Percentiles rank a stretch among this genome's conserved stretches.
Evolutionary conservation across 805 yeast genomes (phyloP).

Genomic region (Ogataea nitratoaversa): DNA sequence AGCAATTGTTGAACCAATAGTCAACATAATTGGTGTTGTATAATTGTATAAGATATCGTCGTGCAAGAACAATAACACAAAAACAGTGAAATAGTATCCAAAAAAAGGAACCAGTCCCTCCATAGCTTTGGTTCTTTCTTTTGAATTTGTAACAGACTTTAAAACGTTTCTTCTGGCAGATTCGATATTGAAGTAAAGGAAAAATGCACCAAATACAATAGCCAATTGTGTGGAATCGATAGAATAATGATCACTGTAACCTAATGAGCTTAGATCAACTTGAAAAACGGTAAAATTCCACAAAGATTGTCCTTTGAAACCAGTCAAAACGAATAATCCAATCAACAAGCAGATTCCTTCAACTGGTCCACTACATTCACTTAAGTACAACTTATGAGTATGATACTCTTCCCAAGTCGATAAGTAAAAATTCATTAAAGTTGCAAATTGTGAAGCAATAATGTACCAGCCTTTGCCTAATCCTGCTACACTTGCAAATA

Average conservation of each 20-base stretch:
- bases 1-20: slow-evolving; percentile 75
- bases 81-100: slow-evolving; percentile 46
- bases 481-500: slow-evolving; percentile 73
- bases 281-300: slow-evolving; percentile 49
- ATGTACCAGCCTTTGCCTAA: slow-evolving; percentile 65
- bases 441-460: slow-evolving; percentile 63
- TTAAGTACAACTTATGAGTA: slow-evolving; percentile 74
- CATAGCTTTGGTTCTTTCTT: slow-evolving; percentile 34
- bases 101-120: slow-evolving; percentile 67
- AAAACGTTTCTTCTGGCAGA: slow-evolving; percentile 64
- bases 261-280: slow-evolving; percentile 36
- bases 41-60: slow-evolving; percentile 45
- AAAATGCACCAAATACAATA: slow-evolving; percentile 47
- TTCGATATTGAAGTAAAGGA: slow-evolving; percentile 58
- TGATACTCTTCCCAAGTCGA: slow-evolving; percentile 97
- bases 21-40: slow-evolving; percentile 55
- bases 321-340: slow-evolving; percentile 55
- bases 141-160: slow-evolving; percentile 31
- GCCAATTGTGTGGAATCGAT: slow-evolving; percentile 42
- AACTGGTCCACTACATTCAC: slow-evolving; percentile 88
- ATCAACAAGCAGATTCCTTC: slow-evolving; percentile 79
- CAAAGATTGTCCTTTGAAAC: slow-evolving; percentile 59
- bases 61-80: slow-evolving; percentile 43
- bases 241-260: slow-evolving; percentile 18
- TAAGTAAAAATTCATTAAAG: slow-evolving; percentile 75